Evolutionary conservation across 2,329 filamentous ascomycete species (phyloP), one percentile per base, ranked within the genome.

Genomic region (Helotiales sp.): DNA sequence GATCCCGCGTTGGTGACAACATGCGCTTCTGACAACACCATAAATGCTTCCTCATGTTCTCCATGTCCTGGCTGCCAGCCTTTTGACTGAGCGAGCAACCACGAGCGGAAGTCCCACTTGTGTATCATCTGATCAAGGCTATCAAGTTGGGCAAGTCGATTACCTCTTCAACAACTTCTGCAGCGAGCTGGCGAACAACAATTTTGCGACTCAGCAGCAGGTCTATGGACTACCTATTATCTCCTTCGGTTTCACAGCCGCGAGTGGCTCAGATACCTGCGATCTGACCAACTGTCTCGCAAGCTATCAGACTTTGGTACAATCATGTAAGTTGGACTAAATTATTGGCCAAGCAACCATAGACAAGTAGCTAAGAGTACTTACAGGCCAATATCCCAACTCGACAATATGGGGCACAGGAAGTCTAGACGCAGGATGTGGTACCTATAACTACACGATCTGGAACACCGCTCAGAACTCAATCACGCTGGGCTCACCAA

Each of bases 161-260:
- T 54, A 54, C 27, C 30, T 62, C 22, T 62, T 55, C 48, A 47
- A 54, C 12, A 34, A n/a, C 29, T 60, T 62, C 44, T 62, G 60
- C 46, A 49, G 42, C 12, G 31, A 53, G 13, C 44, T 62, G n/a
- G 46, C 57, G 13, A 33, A 15, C n/a, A 17, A 34, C 15, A 33
- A 27, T 27, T 62, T 62, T 29, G n/a, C 36, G 15, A 42, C 47
- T 15, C 27, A 49, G 19, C 42, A 52, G 19, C 30, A 53, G 13
- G 19, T 55, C 6, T 52, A 51, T 33, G 50, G 50, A 22, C 31
- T 54, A 17, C 57, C 60, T 13, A 54, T 56, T 33, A 52, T 62
- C 10, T 62, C 60, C 24, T 55, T 62, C 6, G 46, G 44, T 12
- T 62, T 57, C 38, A 33, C 44, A 13, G 46, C 46, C 15, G 40